phyloP scores from a whole-genome alignment of 2,329 filamentous ascomycete genomes.

The Bipolaris sorokiniana region DNA sequence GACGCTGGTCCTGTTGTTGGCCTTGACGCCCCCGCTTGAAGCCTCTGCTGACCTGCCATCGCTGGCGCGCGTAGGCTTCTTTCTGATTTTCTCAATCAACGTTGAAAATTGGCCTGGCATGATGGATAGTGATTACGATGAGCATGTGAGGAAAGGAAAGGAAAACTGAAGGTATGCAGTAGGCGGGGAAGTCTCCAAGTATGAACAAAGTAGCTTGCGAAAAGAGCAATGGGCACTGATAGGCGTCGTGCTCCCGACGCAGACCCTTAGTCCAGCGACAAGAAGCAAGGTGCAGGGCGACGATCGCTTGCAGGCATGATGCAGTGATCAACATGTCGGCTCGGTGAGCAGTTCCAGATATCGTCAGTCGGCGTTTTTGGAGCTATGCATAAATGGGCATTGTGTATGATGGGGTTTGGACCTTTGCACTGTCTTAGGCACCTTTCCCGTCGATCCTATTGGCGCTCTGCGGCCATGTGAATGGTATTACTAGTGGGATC shows the following conservation, averaged over 20 bases:
- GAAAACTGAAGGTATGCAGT: constrained; percentile 2
- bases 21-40: constrained; percentile 26
- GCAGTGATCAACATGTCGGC: constrained; percentile 20
- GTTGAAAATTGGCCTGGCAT: constrained; percentile 50
- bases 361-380: constrained; percentile 11
- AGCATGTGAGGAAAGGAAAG: constrained; percentile 2
- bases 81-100: constrained; percentile 54
- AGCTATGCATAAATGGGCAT: constrained; percentile 5
- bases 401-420: constrained; percentile 11
- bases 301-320: constrained; percentile 22
- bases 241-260: constrained; percentile 14
- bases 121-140: constrained; percentile 10
- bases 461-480: constrained; percentile 18
- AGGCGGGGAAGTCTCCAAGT: constrained; percentile 2
- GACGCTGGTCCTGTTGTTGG: constrained; percentile 34
- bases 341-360: constrained; percentile 22
- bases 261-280: constrained; percentile 6
- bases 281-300: constrained; percentile 10
- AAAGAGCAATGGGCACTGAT: constrained; percentile 8
- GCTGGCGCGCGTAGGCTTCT: constrained; percentile 55
- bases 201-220: constrained; percentile 4
- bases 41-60: constrained; percentile 53
- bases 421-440: constrained; percentile 3
- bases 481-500: constrained; percentile 11
- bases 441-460: too few relatives aligned